Percentiles rank a stretch among this genome's conserved stretches.
These are phyloP conservation scores for Coemansia sp. DNA, from an alignment of 192 early-diverging fungal genomes.

Conservation along the genomic window DNA sequence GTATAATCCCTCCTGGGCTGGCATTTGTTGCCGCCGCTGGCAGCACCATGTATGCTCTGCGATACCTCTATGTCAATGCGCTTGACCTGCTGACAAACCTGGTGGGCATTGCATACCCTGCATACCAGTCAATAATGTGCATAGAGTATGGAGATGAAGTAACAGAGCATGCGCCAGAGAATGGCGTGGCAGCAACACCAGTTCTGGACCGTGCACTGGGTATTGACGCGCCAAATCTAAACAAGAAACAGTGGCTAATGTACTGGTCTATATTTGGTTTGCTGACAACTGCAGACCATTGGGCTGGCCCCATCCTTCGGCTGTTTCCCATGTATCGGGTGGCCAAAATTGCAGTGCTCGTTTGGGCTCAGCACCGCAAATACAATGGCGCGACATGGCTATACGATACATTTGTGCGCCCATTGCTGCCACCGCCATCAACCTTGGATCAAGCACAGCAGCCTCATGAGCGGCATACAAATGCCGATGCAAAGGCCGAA, in stretches of 20 bases:
- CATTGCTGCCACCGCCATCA: constrained; percentile 40
- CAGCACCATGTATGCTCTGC: constrained; percentile 36
- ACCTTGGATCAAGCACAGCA: neutral
- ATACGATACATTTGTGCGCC: constrained; percentile 46
- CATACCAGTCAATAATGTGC: constrained; percentile 53
- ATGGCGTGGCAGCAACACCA: neutral
- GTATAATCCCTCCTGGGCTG: constrained; percentile 35
- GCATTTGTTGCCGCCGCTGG: constrained; percentile 43
- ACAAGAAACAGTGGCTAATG: constrained; percentile 55
- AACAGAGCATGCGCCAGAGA: neutral
- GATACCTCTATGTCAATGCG: constrained; percentile 41
- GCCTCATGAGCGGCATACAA: neutral
- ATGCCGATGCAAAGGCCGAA: neutral
- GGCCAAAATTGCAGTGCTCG: constrained; percentile 42
- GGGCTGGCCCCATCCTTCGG: constrained; percentile 45
- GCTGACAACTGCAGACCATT: constrained; percentile 50
- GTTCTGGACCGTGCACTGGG: constrained; percentile 31
- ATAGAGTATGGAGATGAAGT: constrained; percentile 37
- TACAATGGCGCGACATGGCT: constrained; percentile 52
- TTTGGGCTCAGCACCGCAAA: constrained; percentile 50
- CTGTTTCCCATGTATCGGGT: constrained; percentile 51
- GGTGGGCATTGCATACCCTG: constrained; percentile 47
- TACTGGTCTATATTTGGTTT: constrained; percentile 52
- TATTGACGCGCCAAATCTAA: constrained; percentile 25
- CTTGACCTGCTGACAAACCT: constrained; percentile 50